A percentile compares a stretch with the other conserved stretches of the same genome.
Evolutionary conservation across 1,284 basidiomycete species (phyloP).

Genomic region (Peniophora sp.): DNA sequence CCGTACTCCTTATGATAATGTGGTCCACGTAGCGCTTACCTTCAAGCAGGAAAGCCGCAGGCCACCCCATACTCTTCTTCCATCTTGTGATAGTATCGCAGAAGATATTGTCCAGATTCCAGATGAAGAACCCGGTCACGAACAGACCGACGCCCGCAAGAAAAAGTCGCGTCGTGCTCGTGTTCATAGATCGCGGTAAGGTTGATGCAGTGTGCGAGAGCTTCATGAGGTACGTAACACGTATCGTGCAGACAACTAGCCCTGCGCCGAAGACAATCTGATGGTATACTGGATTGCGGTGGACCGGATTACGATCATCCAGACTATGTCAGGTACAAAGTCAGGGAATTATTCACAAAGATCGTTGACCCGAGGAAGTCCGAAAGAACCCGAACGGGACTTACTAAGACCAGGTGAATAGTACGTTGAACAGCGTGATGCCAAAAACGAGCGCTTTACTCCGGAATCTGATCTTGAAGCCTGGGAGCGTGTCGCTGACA

Average conservation of each 20-base stretch:
- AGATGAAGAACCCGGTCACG: constrained; percentile 51
- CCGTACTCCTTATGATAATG: no score
- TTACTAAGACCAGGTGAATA: constrained; percentile 62
- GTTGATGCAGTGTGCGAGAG: constrained; percentile 29
- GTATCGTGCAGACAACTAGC: constrained; percentile 35
- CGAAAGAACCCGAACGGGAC: constrained; percentile 15
- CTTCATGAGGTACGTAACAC: constrained; percentile 42
- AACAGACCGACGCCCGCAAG: constrained; percentile 40
- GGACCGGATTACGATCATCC: constrained; percentile 31
- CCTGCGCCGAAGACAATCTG: constrained; percentile 53
- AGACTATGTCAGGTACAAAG: no score
- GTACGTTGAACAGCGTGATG: constrained; percentile 38
- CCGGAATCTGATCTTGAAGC: constrained; percentile 29
- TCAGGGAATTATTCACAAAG: background rate
- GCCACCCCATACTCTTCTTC: constrained; percentile 54
- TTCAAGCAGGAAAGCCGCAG: constrained; percentile 56
- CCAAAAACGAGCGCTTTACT: constrained; percentile 24
- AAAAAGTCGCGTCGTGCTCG: constrained; percentile 34
- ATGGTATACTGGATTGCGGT: constrained; percentile 62
- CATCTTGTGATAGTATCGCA: constrained; percentile 45
- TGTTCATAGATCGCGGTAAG: constrained; percentile 36
- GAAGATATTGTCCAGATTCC: constrained; percentile 68
- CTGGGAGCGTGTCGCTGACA: constrained; percentile 47
- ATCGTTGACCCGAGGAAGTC: background rate
- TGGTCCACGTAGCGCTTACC: constrained; percentile 34